phyloP scores from a whole-genome alignment of 106 monocot genomes.

The Gastrodia elata region DNA sequence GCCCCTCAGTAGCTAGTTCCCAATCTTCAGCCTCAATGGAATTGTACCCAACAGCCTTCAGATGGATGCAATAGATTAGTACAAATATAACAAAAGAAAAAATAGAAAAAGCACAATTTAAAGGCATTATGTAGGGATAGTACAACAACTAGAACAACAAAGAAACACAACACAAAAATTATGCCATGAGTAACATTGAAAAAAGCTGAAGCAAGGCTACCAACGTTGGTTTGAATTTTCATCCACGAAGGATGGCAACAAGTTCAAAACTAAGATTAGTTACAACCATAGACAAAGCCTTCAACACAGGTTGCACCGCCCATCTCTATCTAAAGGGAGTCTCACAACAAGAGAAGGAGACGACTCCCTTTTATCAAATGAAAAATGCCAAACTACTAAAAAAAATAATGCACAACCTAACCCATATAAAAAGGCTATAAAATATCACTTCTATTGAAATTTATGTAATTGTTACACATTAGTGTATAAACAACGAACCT shows the following conservation, averaged over 20 bases:
- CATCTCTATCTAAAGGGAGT: not conserved
- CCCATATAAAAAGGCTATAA: not conserved
- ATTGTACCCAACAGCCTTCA: conserved; percentile 96
- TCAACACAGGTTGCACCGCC: not conserved
- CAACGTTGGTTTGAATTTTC: not conserved
- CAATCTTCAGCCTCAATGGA: conserved; percentile 99
- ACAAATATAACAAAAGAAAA: not conserved
- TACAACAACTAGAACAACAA: not conserved
- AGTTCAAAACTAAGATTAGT: not conserved
- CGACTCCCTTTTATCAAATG: not conserved
- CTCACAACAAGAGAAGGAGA: not conserved
- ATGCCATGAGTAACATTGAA: not conserved
- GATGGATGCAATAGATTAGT: not conserved
- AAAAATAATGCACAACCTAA: not conserved
- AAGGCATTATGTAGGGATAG: not conserved
- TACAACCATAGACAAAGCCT: not conserved
- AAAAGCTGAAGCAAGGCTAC: not conserved
- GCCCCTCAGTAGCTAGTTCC: conserved; percentile 84
- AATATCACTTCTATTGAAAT: not conserved
- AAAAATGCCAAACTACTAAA: not conserved
- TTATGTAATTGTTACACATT: not conserved
- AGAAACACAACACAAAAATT: not conserved
- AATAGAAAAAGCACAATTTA: not conserved
- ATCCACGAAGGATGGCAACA: not conserved
- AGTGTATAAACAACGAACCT: not conserved